Evolutionary conservation across 202 grass and related monocot genomes (phyloP).

Genomic region (Carex arenaria): DNA sequence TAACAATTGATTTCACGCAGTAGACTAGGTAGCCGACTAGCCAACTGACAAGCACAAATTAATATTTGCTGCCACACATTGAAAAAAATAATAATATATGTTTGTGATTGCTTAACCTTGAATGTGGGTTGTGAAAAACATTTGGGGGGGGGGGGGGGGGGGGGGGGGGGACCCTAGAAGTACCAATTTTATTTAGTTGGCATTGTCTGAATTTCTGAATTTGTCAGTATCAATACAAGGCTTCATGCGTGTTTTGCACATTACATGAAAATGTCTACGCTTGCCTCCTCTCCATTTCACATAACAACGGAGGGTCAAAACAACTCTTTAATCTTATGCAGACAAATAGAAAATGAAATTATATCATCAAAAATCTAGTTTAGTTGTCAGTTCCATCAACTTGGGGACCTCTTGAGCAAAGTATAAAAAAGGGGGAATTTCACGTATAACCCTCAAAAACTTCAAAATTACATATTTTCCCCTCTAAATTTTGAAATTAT

Average conservation of each 20-base stretch:
- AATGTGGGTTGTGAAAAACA: not conserved
- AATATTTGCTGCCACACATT: not conserved
- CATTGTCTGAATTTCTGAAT: not conserved
- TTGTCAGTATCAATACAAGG: not conserved
- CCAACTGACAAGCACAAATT: not conserved
- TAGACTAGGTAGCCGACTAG: not conserved
- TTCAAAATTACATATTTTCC: no score
- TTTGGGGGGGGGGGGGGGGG: not conserved
- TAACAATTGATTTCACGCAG: not conserved
- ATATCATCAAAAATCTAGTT: slow-evolving; percentile 1
- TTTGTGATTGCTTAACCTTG: not conserved
- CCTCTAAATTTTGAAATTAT: no score
- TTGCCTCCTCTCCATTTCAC: not conserved
- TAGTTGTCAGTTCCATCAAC: slow-evolving; percentile 3
- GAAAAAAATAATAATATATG: not conserved
- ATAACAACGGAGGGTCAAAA: not conserved
- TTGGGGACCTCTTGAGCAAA: not conserved
- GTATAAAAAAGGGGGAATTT: no score
- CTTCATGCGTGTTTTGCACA: not conserved
- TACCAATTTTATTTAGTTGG: not conserved
- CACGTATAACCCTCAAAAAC: no score
- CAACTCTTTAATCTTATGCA: no score
- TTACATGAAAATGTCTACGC: not conserved
- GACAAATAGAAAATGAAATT: not conserved
- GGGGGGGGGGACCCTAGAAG: not conserved